Evolutionary conservation across 208 protist genomes (phyloP).

Genomic region (Trypanosoma lewisi): DNA sequence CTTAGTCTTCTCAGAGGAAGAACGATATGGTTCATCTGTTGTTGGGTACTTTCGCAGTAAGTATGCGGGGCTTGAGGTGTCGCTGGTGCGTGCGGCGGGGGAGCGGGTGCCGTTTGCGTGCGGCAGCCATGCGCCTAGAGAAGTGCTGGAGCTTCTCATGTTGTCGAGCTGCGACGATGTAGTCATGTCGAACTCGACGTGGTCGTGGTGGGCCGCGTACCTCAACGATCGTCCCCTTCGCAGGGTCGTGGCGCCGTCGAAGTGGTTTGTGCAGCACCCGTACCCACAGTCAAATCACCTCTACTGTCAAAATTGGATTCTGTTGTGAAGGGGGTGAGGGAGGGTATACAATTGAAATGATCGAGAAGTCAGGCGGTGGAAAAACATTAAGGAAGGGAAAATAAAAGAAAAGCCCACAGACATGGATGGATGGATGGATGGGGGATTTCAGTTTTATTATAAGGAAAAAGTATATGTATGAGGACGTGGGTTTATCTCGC

Average conservation of each 20-base stretch:
- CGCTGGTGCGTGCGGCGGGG: conserved; percentile 38
- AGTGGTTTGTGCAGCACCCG: conserved; percentile 79
- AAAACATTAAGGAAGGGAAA: no score
- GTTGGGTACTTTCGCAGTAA: conserved; percentile 52
- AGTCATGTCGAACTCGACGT: conserved; percentile 87
- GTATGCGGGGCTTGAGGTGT: conserved; percentile 51
- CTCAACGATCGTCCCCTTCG: conserved; percentile 53
- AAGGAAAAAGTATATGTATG: not conserved
- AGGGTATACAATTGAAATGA: not conserved
- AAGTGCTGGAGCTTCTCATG: conserved; percentile 83
- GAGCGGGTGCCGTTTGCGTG: conserved; percentile 20
- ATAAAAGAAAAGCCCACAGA: no score
- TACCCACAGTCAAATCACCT: conserved; percentile 74
- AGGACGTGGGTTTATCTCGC: not conserved
- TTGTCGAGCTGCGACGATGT: conserved; percentile 80
- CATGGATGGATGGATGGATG: no score
- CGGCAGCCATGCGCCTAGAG: conserved; percentile 28
- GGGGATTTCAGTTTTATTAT: no score
- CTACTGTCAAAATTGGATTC: conserved; percentile 72
- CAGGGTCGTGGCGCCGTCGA: conserved; percentile 64
- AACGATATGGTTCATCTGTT: conserved; percentile 38
- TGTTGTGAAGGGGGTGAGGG: conserved; percentile 27
- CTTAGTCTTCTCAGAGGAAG: conserved; percentile 83
- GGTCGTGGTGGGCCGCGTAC: conserved; percentile 88
- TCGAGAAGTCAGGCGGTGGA: no score